Conservation (phyloP, 2,329 filamentous ascomycete species). For the Alternaria sp. region DNA sequence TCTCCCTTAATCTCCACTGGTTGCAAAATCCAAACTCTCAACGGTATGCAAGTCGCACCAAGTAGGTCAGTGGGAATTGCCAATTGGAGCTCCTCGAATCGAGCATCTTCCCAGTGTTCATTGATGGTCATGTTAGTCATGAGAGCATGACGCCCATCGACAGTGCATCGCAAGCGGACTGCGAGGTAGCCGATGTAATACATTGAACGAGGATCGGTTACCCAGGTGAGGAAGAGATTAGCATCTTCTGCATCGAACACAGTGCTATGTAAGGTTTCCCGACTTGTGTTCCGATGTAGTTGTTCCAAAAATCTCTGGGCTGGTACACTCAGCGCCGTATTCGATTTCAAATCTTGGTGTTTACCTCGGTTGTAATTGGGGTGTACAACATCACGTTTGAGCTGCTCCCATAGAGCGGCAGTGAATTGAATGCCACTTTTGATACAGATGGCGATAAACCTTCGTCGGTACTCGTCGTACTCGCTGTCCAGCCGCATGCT, state of each 20-base stretch:
- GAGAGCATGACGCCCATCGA: constrained; percentile 8
- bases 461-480: constrained; percentile 16
- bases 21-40: constrained; percentile 23
- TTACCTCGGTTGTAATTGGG: constrained; percentile 24
- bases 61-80: constrained; percentile 25
- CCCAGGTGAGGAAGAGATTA: constrained; percentile 26
- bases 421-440: constrained; percentile 19
- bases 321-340: constrained; percentile 10
- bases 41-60: constrained; percentile 17
- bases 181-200: constrained; percentile 21
- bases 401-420: constrained; percentile 24
- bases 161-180: constrained; percentile 11
- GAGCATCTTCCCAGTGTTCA: constrained; percentile 14
- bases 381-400: constrained; percentile 21
- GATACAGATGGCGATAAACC: constrained; percentile 28
- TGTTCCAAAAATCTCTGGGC: constrained; percentile 15
- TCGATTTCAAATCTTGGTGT: constrained; percentile 15
- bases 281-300: constrained; percentile 1
- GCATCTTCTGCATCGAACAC: constrained; percentile 20
- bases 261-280: background rate
- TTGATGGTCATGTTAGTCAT: constrained; percentile 14
- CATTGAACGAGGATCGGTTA: constrained; percentile 28
- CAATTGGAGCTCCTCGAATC: constrained; percentile 12
- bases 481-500: background rate
- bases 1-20: constrained; percentile 5